These are phyloP conservation scores for Phytophthora pluvialis DNA, from an alignment of 352 stramenopile species.

Conservation along the genomic window DNA sequence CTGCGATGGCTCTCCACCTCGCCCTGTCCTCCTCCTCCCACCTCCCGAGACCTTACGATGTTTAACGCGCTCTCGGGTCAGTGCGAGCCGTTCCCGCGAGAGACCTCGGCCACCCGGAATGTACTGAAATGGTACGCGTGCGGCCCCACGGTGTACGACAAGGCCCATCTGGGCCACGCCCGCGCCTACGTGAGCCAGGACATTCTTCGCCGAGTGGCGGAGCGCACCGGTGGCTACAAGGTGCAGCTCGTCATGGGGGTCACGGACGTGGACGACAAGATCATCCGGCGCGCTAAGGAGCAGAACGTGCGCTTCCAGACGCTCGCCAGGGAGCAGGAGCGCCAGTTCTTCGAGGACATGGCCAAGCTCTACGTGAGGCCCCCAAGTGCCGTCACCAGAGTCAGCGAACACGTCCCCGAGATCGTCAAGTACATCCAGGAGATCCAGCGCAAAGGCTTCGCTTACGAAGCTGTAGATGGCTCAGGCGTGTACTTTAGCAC, in stretches of 20 bases:
- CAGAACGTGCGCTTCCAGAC: slow-evolving; percentile 47
- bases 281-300: slow-evolving; percentile 84
- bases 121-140: slow-evolving; percentile 97
- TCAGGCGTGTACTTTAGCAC: slow-evolving; percentile 97
- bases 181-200: slow-evolving; percentile 96
- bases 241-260: slow-evolving; percentile 96
- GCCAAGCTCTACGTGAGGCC: slow-evolving; percentile 59
- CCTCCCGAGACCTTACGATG: slow-evolving; percentile 38
- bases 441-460: slow-evolving; percentile 94
- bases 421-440: slow-evolving; percentile 94
- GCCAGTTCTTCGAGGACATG: slow-evolving; percentile 77
- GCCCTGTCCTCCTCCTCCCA: background rate
- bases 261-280: slow-evolving; percentile 99
- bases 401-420: slow-evolving; percentile 97
- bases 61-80: slow-evolving; percentile 66
- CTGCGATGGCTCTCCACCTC: slow-evolving; percentile 18
- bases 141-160: slow-evolving; percentile 99
- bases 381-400: slow-evolving; percentile 71
- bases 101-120: slow-evolving; percentile 42
- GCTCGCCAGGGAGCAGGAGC: slow-evolving; percentile 65
- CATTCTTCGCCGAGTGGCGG: slow-evolving; percentile 90
- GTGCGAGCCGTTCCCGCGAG: slow-evolving; percentile 53
- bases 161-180: slow-evolving; percentile 97
- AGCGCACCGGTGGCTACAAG: slow-evolving; percentile 91
- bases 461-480: slow-evolving; percentile 92